These are phyloP conservation scores for Saccharomycopsis vini DNA, from an alignment of 805 yeast species.

Conservation along the genomic window DNA sequence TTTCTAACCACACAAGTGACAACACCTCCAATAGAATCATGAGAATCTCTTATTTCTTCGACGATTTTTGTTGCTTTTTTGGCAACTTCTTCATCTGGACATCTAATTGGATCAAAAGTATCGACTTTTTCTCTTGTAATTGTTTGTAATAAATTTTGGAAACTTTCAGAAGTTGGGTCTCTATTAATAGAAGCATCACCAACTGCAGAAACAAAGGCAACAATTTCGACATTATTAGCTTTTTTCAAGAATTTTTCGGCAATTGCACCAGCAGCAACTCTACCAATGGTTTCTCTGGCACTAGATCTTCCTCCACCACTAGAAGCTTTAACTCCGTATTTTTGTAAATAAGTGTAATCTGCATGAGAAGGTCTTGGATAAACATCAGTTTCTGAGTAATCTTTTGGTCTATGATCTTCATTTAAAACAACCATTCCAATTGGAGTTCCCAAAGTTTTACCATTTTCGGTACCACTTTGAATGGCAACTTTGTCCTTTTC, in stretches of 20 bases:
- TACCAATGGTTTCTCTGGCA: constrained; percentile 96
- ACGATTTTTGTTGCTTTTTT: constrained; percentile 80
- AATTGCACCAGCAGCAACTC: constrained; percentile 98
- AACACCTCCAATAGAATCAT: constrained; percentile 95
- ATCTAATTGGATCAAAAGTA: constrained; percentile 80
- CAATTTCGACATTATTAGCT: constrained; percentile 77
- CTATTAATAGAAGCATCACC: constrained; percentile 75
- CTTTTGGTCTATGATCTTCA: constrained; percentile 95
- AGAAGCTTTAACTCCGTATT: constrained; percentile 88
- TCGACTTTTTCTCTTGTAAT: constrained; percentile 87
- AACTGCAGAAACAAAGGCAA: constrained; percentile 92
- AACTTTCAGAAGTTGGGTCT: constrained; percentile 54
- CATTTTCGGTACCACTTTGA: constrained; percentile 90
- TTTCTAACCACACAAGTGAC: constrained; percentile 96
- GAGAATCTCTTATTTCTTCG: constrained; percentile 73
- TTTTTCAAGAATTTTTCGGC: constrained; percentile 84
- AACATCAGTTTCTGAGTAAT: constrained; percentile 88
- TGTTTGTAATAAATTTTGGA: constrained; percentile 57
- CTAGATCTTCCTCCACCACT: constrained; percentile 97
- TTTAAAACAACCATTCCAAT: constrained; percentile 88
- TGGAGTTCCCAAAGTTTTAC: constrained; percentile 89
- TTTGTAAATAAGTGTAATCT: constrained; percentile 83
- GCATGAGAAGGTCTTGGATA: constrained; percentile 98
- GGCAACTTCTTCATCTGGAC: constrained; percentile 71
- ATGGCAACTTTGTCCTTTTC: constrained; percentile 90